Percentiles rank a stretch among this genome's conserved stretches.
phyloP scores from a whole-genome alignment of 345 rosid genomes.

The Physaria fendleri region DNA sequence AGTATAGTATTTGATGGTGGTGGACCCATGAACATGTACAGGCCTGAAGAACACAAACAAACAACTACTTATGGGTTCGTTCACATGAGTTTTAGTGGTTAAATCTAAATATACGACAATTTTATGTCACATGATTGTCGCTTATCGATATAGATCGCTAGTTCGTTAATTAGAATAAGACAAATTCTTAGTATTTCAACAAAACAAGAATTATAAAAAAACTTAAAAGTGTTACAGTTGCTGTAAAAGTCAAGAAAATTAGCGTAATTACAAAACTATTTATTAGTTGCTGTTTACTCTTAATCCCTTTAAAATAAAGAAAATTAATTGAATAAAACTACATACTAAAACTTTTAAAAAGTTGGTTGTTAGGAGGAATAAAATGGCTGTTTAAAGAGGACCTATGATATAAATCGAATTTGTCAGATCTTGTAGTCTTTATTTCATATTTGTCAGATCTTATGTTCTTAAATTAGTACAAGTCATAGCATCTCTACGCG shows the following conservation, averaged over 20 bases:
- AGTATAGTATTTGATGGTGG: too few species aligned
- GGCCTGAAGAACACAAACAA: neutral
- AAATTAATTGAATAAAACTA: neutral
- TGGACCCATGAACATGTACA: constrained; percentile 8
- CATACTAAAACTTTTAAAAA: neutral
- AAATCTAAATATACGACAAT: neutral
- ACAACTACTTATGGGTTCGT: neutral
- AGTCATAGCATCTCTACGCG: constrained; percentile 25
- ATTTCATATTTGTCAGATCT: constrained; percentile 7
- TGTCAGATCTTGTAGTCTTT: constrained; percentile 21
- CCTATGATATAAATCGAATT: neutral
- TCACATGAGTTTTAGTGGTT: constrained; percentile 8
- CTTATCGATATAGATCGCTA: neutral
- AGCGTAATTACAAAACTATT: too few species aligned
- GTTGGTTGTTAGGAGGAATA: neutral
- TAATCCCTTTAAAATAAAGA: too few species aligned
- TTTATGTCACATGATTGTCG: constrained; percentile 2
- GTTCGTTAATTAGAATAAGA: neutral
- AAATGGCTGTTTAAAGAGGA: constrained; percentile 13
- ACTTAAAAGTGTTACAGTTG: neutral
- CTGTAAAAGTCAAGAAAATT: too few species aligned
- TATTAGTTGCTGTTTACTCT: too few species aligned
- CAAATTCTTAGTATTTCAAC: neutral
- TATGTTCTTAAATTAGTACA: constrained; percentile 12
- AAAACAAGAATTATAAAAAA: neutral